Conservation (phyloP, 345 rosid species). For the Bruguiera gymnorhiza region DNA sequence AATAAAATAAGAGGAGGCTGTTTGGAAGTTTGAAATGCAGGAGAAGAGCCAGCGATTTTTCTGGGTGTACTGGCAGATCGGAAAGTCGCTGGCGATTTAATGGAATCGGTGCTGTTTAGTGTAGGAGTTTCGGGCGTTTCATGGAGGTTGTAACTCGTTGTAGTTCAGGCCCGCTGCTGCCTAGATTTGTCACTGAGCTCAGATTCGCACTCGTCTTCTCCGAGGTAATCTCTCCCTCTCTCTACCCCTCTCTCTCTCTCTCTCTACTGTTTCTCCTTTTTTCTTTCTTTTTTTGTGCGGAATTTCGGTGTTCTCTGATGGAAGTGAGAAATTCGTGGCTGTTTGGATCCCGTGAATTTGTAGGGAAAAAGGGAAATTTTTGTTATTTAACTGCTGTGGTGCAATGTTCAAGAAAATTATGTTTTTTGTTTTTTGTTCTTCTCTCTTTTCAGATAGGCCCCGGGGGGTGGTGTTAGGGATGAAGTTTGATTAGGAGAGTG, state of each 20-base stretch:
- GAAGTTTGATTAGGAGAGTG: too few relatives aligned
- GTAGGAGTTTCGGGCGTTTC: slow-evolving; percentile 34
- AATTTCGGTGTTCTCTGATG: background rate
- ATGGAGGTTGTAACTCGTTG: slow-evolving; percentile 60
- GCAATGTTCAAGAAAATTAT: background rate
- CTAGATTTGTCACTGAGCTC: slow-evolving; percentile 39
- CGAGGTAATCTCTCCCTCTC: slow-evolving; percentile 44
- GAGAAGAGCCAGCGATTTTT: slow-evolving; percentile 19
- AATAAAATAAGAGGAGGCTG: too few relatives aligned
- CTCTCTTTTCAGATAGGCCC: too few relatives aligned
- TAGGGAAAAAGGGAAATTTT: slow-evolving; percentile 7
- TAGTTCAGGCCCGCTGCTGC: slow-evolving; percentile 27
- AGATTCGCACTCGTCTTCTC: slow-evolving; percentile 47
- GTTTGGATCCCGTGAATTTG: slow-evolving; percentile 16
- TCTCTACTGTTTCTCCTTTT: background rate
- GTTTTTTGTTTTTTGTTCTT: background rate
- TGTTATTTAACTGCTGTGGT: slow-evolving; percentile 7
- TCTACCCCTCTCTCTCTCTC: background rate
- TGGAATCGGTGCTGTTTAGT: slow-evolving; percentile 30
- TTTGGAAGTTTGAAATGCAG: slow-evolving; percentile 21
- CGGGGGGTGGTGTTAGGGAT: too few relatives aligned
- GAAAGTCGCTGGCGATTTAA: slow-evolving; percentile 23
- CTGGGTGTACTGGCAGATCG: slow-evolving; percentile 18
- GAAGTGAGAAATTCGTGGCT: background rate
- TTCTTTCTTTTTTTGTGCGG: background rate